Evolutionary conservation across 208 protist species (phyloP).

Genomic region (Crithidia mellificae): DNA sequence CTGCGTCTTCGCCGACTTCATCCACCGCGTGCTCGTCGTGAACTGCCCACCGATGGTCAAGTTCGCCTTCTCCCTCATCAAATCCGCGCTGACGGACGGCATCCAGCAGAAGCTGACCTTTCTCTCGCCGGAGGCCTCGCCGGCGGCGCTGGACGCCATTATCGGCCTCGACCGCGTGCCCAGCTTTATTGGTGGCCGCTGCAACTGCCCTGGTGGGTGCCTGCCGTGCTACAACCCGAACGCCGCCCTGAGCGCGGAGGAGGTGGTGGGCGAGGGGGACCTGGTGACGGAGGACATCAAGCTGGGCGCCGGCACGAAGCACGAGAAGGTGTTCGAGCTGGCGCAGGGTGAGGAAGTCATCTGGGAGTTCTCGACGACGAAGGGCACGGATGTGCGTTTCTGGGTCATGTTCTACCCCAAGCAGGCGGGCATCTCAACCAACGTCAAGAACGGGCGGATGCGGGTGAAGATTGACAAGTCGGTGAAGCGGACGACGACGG

Average conservation of each 20-base stretch:
- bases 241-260: slow-evolving; percentile 20
- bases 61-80: slow-evolving; percentile 66
- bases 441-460: slow-evolving; percentile 29
- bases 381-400: slow-evolving; percentile 49
- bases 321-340: slow-evolving; percentile 53
- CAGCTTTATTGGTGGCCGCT: slow-evolving; percentile 59
- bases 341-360: slow-evolving; percentile 50
- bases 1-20: slow-evolving; percentile 51
- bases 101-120: slow-evolving; percentile 63
- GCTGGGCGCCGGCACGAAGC: slow-evolving; percentile 43
- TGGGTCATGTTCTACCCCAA: slow-evolving; percentile 47
- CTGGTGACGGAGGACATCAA: slow-evolving; percentile 55
- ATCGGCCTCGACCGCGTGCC: slow-evolving; percentile 60
- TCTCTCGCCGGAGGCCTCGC: slow-evolving; percentile 43
- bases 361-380: slow-evolving; percentile 60
- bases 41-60: slow-evolving; percentile 70
- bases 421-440: slow-evolving; percentile 34
- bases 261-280: slow-evolving; percentile 38
- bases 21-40: slow-evolving; percentile 61
- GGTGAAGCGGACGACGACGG: slow-evolving; percentile 33
- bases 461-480: slow-evolving; percentile 41
- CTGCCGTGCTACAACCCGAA: slow-evolving; percentile 48
- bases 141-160: slow-evolving; percentile 42
- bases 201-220: slow-evolving; percentile 57
- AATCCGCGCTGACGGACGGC: slow-evolving; percentile 41